Percentiles rank a stretch among this genome's conserved stretches.
phyloP scores from a whole-genome alignment of 1,284 basidiomycete species.

The Moniliella sp. region DNA sequence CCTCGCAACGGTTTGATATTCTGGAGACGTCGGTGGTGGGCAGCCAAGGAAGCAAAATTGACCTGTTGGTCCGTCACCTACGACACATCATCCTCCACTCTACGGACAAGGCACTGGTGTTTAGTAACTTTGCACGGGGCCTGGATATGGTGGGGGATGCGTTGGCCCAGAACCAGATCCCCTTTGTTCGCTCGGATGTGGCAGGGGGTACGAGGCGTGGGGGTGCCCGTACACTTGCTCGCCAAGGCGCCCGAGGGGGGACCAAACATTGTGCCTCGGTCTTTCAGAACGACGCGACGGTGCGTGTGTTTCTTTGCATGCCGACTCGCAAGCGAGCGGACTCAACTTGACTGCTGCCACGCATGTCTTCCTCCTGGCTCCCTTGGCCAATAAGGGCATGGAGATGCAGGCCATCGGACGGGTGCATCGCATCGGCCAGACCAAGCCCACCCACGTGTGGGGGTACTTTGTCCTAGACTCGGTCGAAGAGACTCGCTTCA shows the following conservation, averaged over 20 bases:
- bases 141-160: constrained; percentile 19
- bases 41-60: constrained; percentile 28
- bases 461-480: constrained; percentile 22
- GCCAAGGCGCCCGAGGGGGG: too few species aligned
- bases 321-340: constrained; percentile 23
- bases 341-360: constrained; percentile 21
- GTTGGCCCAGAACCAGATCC: constrained; percentile 17
- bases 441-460: constrained; percentile 12
- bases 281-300: constrained; percentile 10
- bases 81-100: constrained; percentile 6
- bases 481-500: constrained; percentile 20
- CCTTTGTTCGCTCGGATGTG: constrained; percentile 11
- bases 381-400: constrained; percentile 18
- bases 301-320: constrained; percentile 24
- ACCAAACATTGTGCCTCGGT: too few species aligned
- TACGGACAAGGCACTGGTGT: constrained; percentile 23
- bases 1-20: too few species aligned
- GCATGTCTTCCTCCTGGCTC: constrained; percentile 24
- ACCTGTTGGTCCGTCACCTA: constrained; percentile 16
- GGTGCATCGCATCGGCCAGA: constrained; percentile 27
- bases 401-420: constrained; percentile 28
- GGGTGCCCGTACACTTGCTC: too few species aligned
- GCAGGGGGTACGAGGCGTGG: constrained; percentile 10
- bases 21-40: too few species aligned
- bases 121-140: constrained; percentile 24